Evolutionary conservation across 352 stramenopile species (phyloP).

Genomic region (Stramenopiles sp.): DNA sequence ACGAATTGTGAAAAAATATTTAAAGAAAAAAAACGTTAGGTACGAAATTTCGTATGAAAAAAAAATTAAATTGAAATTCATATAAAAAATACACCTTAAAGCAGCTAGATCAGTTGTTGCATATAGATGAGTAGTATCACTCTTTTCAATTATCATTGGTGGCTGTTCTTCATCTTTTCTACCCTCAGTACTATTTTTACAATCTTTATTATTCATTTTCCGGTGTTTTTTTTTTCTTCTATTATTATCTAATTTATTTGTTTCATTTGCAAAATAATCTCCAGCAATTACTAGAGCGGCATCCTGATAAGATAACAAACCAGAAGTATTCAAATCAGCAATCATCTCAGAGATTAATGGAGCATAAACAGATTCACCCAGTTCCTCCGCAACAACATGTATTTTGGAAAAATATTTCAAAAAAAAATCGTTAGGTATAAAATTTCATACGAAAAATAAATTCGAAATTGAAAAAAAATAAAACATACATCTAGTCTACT

Average conservation of each 20-base stretch:
- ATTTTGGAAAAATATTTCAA: too few species aligned
- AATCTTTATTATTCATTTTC: too few species aligned
- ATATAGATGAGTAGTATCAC: conserved; percentile 52
- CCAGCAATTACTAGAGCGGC: conserved; percentile 35
- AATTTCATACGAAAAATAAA: conserved; percentile 30
- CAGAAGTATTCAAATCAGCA: conserved; percentile 29
- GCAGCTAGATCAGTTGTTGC: conserved; percentile 60
- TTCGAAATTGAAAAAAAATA: conserved; percentile 44
- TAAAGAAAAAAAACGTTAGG: too few species aligned
- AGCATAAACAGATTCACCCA: too few species aligned
- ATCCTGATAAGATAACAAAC: conserved; percentile 77
- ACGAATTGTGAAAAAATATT: too few species aligned
- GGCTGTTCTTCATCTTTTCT: conserved; percentile 37
- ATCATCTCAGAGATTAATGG: conserved; percentile 44
- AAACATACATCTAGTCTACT: conserved; percentile 35
- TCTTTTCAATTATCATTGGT: conserved; percentile 56
- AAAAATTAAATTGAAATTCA: too few species aligned
- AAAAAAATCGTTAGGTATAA: too few species aligned
- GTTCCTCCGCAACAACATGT: too few species aligned
- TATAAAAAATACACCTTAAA: conserved; percentile 47
- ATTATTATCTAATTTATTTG: conserved; percentile 40
- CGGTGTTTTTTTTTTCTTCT: conserved; percentile 40
- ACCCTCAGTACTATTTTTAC: too few species aligned
- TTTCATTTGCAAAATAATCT: conserved; percentile 57
- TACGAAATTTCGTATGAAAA: too few species aligned